phyloP scores from a whole-genome alignment of 345 rosid species.

The Corchorus olitorius region DNA sequence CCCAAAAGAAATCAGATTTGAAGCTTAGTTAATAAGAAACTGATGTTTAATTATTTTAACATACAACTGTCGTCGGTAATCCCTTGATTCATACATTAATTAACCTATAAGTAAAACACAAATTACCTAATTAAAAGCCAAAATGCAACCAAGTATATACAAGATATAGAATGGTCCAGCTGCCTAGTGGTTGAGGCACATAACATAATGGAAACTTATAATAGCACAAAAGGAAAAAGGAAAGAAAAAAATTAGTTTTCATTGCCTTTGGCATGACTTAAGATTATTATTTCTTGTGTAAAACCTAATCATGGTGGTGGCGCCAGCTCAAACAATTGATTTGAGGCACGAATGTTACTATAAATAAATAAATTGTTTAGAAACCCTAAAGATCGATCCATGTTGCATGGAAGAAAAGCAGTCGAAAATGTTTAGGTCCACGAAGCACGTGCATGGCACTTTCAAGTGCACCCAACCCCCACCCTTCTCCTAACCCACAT shows the following conservation, averaged over 20 bases:
- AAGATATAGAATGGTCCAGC: constrained; percentile 24
- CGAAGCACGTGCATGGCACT: constrained; percentile 5
- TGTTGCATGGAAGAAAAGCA: background rate
- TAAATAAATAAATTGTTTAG: background rate
- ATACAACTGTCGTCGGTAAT: background rate
- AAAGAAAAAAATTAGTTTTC: background rate
- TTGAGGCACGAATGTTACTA: background rate
- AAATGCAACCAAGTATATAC: background rate
- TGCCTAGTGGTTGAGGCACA: constrained; percentile 42
- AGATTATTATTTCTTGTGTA: background rate
- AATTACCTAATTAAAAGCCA: background rate
- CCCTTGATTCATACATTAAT: background rate
- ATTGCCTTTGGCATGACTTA: background rate
- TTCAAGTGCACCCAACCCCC: background rate
- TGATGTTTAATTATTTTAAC: background rate
- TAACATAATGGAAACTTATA: constrained; percentile 14
- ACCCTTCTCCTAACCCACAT: constrained; percentile 14
- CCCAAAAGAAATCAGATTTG: background rate
- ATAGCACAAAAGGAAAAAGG: background rate
- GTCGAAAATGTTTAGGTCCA: background rate
- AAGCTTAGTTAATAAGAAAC: background rate
- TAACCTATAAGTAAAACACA: background rate
- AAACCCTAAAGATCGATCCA: background rate
- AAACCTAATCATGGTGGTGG: constrained; percentile 14
- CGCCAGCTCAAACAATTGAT: constrained; percentile 15